Percentiles rank a stretch among this genome's conserved stretches.
phyloP scores from a whole-genome alignment of 257 asterid genomes.

The Capsicum chinense region DNA sequence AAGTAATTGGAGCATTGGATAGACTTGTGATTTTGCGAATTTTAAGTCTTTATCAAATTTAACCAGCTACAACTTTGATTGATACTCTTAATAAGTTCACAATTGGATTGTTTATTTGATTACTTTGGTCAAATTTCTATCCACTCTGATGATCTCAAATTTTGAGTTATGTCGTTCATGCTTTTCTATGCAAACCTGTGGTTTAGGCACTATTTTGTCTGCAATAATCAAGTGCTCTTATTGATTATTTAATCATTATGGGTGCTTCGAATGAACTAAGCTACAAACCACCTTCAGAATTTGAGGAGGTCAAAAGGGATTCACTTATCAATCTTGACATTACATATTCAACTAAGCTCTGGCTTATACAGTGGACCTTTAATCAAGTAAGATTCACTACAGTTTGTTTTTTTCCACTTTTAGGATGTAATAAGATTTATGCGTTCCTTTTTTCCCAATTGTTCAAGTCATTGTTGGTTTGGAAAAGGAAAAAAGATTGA shows the following conservation, averaged over 20 bases:
- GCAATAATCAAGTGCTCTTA: not conserved
- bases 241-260: not conserved
- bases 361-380: constrained; percentile 74
- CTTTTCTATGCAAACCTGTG: not conserved
- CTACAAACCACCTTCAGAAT: constrained; percentile 54
- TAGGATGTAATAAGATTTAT: not conserved
- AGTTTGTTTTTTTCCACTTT: not conserved
- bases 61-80: not conserved
- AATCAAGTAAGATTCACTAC: constrained; percentile 44
- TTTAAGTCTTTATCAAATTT: not conserved
- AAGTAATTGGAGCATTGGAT: not conserved
- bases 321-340: constrained; percentile 52
- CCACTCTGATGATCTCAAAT: not conserved
- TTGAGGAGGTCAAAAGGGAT: constrained; percentile 53
- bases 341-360: constrained; percentile 63
- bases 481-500: not conserved
- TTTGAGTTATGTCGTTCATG: not conserved
- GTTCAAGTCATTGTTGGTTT: not conserved
- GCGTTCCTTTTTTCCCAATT: not conserved
- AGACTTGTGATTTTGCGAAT: not conserved
- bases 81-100: not conserved
- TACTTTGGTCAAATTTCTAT: not conserved
- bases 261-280: not conserved
- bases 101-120: not conserved
- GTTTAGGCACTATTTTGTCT: not conserved